Conservation (phyloP, 1,284 basidiomycete genomes). For the Rhodotorula glutinis region DNA sequence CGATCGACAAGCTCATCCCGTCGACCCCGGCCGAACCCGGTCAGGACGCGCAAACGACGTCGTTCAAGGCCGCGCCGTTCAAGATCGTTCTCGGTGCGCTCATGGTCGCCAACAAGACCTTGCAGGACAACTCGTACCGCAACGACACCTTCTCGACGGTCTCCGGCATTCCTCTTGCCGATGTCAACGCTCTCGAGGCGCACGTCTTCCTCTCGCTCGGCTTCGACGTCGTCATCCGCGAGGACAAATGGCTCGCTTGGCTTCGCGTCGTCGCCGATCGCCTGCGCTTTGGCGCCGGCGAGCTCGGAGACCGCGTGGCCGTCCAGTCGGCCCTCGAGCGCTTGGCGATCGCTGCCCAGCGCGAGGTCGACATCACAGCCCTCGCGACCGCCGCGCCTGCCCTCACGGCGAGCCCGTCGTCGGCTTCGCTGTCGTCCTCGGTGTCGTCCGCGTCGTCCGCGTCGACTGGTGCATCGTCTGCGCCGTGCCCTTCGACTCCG, state of each 20-base stretch:
- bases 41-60: slow-evolving; percentile 33
- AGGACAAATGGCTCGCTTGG: slow-evolving; percentile 39
- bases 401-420: slow-evolving; percentile 6
- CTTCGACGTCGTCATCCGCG: slow-evolving; percentile 39
- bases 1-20: slow-evolving; percentile 34
- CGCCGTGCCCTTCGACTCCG: slow-evolving; percentile 18
- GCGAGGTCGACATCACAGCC: slow-evolving; percentile 2
- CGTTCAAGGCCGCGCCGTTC: slow-evolving; percentile 43
- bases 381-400: slow-evolving; percentile 4
- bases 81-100: slow-evolving; percentile 43
- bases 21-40: slow-evolving; percentile 39
- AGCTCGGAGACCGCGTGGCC: slow-evolving; percentile 28
- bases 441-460: background rate
- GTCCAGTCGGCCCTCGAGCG: slow-evolving; percentile 31
- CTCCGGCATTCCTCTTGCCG: slow-evolving; percentile 41
- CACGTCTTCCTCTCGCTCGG: slow-evolving; percentile 37
- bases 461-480: background rate
- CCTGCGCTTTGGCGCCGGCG: slow-evolving; percentile 15
- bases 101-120: slow-evolving; percentile 43
- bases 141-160: slow-evolving; percentile 42
- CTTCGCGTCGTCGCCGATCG: slow-evolving; percentile 32
- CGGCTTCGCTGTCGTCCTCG: slow-evolving; percentile 12
- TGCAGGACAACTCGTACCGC: slow-evolving; percentile 45
- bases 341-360: slow-evolving; percentile 18
- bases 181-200: slow-evolving; percentile 43